Conservation (phyloP, 495 filamentous ascomycete species). For the Neurospora hispaniola region DNA sequence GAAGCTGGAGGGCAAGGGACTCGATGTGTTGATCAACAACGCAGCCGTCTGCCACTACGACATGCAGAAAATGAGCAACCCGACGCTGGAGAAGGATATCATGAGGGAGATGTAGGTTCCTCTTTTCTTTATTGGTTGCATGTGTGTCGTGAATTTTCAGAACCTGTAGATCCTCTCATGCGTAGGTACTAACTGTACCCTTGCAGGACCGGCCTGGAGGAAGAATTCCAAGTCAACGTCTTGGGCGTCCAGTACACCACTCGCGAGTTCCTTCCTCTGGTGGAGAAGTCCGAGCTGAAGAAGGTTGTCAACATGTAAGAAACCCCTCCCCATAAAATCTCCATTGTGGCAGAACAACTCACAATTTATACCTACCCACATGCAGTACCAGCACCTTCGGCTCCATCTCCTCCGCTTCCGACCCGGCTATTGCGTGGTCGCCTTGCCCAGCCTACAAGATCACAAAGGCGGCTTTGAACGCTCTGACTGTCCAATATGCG, state of each 20-base stretch:
- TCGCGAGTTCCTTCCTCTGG: conserved; percentile 34
- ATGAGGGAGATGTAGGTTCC: conserved; percentile 11
- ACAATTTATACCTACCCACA: background rate
- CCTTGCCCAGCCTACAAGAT: conserved; percentile 40
- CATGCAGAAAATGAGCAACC: background rate
- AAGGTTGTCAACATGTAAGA: conserved; percentile 34
- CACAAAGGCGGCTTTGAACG: conserved; percentile 41
- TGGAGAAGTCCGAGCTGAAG: conserved; percentile 34
- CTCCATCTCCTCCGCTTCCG: conserved; percentile 26
- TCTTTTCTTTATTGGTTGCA: background rate
- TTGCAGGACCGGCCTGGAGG: conserved; percentile 23
- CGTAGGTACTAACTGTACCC: background rate
- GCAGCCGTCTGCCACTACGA: conserved; percentile 15
- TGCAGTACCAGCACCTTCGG: conserved; percentile 30
- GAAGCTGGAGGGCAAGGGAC: conserved; percentile 18
- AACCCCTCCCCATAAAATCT: background rate
- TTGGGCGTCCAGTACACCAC: conserved; percentile 33
- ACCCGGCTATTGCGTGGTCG: conserved; percentile 7
- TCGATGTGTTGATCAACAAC: conserved; percentile 26
- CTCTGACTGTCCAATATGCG: conserved; percentile 40
- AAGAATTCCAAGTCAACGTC: conserved; percentile 37
- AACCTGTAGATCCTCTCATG: background rate
- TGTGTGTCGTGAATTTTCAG: background rate
- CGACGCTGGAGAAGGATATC: background rate
- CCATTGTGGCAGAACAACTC: background rate